phyloP scores from a whole-genome alignment of 164 flowering plant genomes.

The Chloranthus sessilifolius region DNA sequence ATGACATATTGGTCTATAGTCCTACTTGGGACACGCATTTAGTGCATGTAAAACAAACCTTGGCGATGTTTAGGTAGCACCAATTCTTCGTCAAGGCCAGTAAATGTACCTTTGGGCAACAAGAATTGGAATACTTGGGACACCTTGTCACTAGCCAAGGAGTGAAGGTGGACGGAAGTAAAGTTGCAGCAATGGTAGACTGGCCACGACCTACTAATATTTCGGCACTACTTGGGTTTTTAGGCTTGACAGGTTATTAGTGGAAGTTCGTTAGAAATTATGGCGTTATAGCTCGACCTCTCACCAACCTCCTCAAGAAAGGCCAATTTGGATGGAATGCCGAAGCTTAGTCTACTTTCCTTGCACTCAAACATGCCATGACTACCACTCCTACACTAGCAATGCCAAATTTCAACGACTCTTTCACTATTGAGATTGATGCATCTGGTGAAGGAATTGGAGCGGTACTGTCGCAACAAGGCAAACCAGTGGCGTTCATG shows the following conservation, averaged over 20 bases:
- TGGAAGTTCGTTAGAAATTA: slow-evolving; percentile 1
- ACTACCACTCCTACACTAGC: too few relatives aligned
- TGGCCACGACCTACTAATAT: slow-evolving; percentile 9
- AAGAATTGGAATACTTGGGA: slow-evolving; percentile 4
- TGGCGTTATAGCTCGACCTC: slow-evolving; percentile 4
- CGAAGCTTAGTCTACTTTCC: slow-evolving; percentile 2
- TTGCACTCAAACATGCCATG: too few relatives aligned
- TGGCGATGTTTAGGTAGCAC: not conserved
- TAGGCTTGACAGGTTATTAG: too few relatives aligned
- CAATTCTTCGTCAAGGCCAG: not conserved
- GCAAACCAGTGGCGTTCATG: too few relatives aligned
- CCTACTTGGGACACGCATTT: not conserved
- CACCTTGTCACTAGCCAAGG: not conserved
- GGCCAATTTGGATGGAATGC: too few relatives aligned
- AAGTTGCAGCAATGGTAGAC: not conserved
- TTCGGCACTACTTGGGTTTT: slow-evolving; percentile 5
- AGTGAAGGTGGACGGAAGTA: not conserved
- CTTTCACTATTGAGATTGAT: too few relatives aligned
- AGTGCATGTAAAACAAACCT: not conserved
- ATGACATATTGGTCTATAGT: slow-evolving; percentile 1
- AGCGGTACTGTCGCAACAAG: too few relatives aligned
- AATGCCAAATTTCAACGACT: too few relatives aligned
- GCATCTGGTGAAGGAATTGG: too few relatives aligned
- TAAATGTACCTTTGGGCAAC: slow-evolving; percentile 2
- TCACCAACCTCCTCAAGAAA: slow-evolving; percentile 1